Evolutionary conservation across 805 yeast species (phyloP).

Genomic region (Lipomyces spencermartinsiae): DNA sequence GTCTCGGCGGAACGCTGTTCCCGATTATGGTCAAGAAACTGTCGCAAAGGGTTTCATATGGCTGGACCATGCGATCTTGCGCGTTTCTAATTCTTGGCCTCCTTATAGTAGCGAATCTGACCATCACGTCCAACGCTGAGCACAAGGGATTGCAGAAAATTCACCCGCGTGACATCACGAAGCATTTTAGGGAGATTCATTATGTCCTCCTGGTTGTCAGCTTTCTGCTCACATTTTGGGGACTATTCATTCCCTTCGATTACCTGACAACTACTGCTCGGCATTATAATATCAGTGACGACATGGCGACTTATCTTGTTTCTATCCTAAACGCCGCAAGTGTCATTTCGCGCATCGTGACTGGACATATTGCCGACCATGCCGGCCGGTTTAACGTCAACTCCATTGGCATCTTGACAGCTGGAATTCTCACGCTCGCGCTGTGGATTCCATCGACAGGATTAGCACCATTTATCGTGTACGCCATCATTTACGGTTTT

Average conservation of each 20-base stretch:
- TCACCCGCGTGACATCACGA: slow-evolving; percentile 9
- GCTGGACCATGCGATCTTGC: slow-evolving; percentile 59
- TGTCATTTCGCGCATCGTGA: slow-evolving; percentile 58
- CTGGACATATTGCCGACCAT: slow-evolving; percentile 60
- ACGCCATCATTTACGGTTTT: slow-evolving; percentile 45
- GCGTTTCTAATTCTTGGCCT: slow-evolving; percentile 53
- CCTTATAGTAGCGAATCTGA: slow-evolving; percentile 36
- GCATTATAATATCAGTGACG: slow-evolving; percentile 31
- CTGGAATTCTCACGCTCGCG: slow-evolving; percentile 56
- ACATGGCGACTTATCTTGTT: slow-evolving; percentile 28
- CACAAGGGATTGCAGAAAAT: slow-evolving; percentile 12
- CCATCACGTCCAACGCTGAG: slow-evolving; percentile 40
- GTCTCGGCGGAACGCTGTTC: slow-evolving; percentile 56
- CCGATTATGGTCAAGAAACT: slow-evolving; percentile 51
- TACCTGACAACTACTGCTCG: slow-evolving; percentile 44
- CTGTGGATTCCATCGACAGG: slow-evolving; percentile 74
- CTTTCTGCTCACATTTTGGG: slow-evolving; percentile 42
- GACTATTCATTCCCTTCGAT: slow-evolving; percentile 45
- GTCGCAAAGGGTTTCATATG: slow-evolving; percentile 49
- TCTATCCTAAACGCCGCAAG: slow-evolving; percentile 28
- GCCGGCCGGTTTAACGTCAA: slow-evolving; percentile 64
- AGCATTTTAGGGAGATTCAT: slow-evolving; percentile 8
- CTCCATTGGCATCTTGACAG: slow-evolving; percentile 52
- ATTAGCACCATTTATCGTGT: slow-evolving; percentile 36
- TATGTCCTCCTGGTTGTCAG: slow-evolving; percentile 38